Conservation (phyloP, 345 rosid species). For the Citrus sp. region DNA sequence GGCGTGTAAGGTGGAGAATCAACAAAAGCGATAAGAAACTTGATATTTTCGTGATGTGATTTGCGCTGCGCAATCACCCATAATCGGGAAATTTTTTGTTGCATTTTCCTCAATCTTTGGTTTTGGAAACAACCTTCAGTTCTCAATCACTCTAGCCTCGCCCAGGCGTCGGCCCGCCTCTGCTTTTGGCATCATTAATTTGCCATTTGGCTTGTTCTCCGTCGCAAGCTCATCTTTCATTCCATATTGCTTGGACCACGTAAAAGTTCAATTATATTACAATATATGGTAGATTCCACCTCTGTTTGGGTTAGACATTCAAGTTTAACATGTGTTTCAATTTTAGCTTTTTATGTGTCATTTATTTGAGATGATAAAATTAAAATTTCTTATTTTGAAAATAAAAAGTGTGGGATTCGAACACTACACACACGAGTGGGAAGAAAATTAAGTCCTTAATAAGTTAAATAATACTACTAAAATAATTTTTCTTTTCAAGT, state of each 20-base stretch:
- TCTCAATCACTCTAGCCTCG: neutral
- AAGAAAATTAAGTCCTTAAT: too few relatives aligned
- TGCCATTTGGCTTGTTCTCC: neutral
- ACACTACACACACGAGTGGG: too few relatives aligned
- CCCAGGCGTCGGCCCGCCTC: too few relatives aligned
- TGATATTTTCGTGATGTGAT: neutral
- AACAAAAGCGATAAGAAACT: slow-evolving; percentile 10
- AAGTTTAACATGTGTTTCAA: too few relatives aligned
- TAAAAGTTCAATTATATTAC: neutral
- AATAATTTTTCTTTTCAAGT: too few relatives aligned
- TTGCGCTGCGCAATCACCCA: neutral
- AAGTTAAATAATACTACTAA: too few relatives aligned
- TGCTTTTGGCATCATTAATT: too few relatives aligned
- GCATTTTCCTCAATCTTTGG: neutral
- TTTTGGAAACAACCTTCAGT: neutral
- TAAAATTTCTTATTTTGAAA: too few relatives aligned
- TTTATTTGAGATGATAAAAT: too few relatives aligned
- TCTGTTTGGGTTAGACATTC: too few relatives aligned
- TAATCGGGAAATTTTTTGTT: neutral
- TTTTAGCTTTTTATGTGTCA: fast-evolving
- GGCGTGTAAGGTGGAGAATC: slow-evolving; percentile 18
- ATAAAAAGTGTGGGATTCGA: too few relatives aligned
- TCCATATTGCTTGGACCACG: neutral
- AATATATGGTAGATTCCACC: neutral
- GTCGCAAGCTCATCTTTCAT: neutral